Evolutionary conservation across 768 basidiomycete species (phyloP).

Genomic region (Amanita fuliginea): DNA sequence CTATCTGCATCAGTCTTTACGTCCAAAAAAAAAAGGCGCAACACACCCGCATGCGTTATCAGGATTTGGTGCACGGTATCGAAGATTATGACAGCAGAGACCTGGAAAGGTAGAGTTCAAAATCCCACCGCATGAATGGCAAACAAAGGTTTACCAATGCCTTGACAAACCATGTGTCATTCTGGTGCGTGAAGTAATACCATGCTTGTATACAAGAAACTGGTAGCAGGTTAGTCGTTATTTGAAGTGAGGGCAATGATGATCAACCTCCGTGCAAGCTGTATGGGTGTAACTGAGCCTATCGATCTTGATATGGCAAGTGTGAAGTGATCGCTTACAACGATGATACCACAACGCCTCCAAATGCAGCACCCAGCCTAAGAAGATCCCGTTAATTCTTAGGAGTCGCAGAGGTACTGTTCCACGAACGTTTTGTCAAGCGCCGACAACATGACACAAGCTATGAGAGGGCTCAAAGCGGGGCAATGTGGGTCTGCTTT

Average conservation of each 20-base stretch:
- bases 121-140: too few species aligned
- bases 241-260: background rate
- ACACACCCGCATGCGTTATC: slow-evolving; percentile 38
- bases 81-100: slow-evolving; percentile 32
- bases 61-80: slow-evolving; percentile 44
- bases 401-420: background rate
- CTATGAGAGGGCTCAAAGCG: too few species aligned
- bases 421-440: slow-evolving; percentile 24
- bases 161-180: slow-evolving; percentile 37
- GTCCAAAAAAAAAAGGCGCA: background rate
- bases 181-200: slow-evolving; percentile 42
- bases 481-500: background rate
- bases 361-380: slow-evolving; percentile 38
- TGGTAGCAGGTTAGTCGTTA: slow-evolving; percentile 12
- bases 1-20: slow-evolving; percentile 14
- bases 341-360: slow-evolving; percentile 38
- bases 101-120: slow-evolving; percentile 31
- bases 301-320: background rate
- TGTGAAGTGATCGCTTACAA: slow-evolving; percentile 24
- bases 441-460: slow-evolving; percentile 6
- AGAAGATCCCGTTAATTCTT: background rate
- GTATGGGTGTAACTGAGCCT: background rate
- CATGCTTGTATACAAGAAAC: slow-evolving; percentile 44
- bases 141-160: slow-evolving; percentile 28
- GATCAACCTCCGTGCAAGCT: slow-evolving; percentile 41